Base-by-base conservation (phyloP, 202 grass and related monocot genomes). In the Carex sylvatica region DNA sequence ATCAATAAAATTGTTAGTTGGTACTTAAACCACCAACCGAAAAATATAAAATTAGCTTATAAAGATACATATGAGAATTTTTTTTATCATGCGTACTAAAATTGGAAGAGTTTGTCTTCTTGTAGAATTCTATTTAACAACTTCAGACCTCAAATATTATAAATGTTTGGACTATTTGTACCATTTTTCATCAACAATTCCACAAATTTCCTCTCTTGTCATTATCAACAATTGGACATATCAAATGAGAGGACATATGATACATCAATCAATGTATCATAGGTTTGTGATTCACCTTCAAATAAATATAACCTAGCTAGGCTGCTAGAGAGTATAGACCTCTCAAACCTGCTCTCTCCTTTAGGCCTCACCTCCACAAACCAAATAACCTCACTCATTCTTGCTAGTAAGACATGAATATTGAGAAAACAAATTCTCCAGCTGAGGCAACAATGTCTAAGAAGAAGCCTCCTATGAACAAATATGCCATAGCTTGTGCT, bases 401-500 rank as follows among this genome's bases (percentile, higher is more conserved):
- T 18, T 75, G 7, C 62, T 81, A 65, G 42, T 52, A 22, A 3
- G 3, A 2, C 13, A 82, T 82, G 80, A 68, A 40, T 26, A 40
- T 82, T 1, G 80, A 82, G 80, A 70, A 82, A 82, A 35, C 80
- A 35, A 82, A 22, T 14, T 68, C 42, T 47, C 89, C 87, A 3
- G 80, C 60, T 65, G 85, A 74, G 60, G 86, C 82, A 86, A 84
- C 77, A 81, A 80, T 85, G 85, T 80, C 86, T 35, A 90, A 92
- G 81, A 86, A 84, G 5, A 86, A 84, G 5, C 81, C 87, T n/a
- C 85, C 79, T 0, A 82, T 79, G 42, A 97, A 97, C 90, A 92
- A 89, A 51, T 97, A 94, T 83, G 94, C 90, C 67, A 53, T 94
- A 28, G 87, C 83, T 74, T 97, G 94, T 78, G 88, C 92, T 63